A percentile compares a stretch with the other conserved stretches of the same genome.
Evolutionary conservation across 2,329 filamentous ascomycete species (phyloP).

Genomic region (Cordyceps cateniannulata): DNA sequence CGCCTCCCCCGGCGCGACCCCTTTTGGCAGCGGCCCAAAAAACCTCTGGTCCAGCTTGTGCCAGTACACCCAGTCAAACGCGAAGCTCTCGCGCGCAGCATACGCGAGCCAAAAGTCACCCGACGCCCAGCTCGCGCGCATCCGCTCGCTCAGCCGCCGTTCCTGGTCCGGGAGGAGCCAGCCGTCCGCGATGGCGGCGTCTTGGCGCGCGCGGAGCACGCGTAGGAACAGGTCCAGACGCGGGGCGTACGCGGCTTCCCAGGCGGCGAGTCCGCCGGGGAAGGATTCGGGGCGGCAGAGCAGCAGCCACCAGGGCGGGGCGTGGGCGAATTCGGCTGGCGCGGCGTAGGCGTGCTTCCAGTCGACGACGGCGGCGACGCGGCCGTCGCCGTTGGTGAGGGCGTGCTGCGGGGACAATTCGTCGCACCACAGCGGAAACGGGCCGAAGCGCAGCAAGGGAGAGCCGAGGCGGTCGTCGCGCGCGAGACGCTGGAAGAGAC

Average conservation of each 20-base stretch:
- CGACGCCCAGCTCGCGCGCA: too few species aligned
- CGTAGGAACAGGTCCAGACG: neutral
- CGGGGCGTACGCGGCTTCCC: neutral
- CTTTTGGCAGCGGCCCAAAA: neutral
- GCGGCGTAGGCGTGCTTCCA: neutral
- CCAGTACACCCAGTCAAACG: neutral
- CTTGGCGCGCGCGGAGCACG: neutral
- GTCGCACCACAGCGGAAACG: neutral
- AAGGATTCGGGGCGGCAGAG: neutral
- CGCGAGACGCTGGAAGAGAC: neutral
- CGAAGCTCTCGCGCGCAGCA: neutral
- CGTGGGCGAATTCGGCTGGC: neutral
- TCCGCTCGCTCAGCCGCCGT: too few species aligned
- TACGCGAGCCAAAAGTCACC: too few species aligned
- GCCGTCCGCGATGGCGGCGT: too few species aligned
- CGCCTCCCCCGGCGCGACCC: neutral
- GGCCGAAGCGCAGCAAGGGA: neutral
- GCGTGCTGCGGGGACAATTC: neutral
- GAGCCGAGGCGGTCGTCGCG: neutral
- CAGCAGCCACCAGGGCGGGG: neutral
- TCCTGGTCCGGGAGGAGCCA: too few species aligned
- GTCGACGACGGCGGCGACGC: neutral
- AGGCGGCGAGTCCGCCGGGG: neutral
- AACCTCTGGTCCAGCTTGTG: neutral
- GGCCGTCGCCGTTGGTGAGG: neutral